Evolutionary conservation across 108 stramenopile genomes (phyloP), one percentile per base, ranked within the genome.

Genomic region (Skeletonema grethae): DNA sequence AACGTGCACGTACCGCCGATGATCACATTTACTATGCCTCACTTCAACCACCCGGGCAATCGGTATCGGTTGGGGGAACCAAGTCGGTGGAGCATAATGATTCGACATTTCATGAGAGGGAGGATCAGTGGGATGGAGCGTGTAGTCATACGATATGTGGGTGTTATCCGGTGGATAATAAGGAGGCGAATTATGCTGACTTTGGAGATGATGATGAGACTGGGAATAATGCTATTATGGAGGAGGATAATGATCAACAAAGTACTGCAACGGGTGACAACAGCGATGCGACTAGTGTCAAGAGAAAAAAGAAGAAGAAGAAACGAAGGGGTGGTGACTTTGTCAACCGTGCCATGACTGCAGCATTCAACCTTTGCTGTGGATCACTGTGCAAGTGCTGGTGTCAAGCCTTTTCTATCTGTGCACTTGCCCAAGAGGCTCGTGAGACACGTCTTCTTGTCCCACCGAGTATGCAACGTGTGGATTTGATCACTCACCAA

Each of bases 381-480:
- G 94, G 94, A 9, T 43, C 67, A 15, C 9, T 84, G 0, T 95
- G 94, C 78, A 86, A 82, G 60, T 89, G 87, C 63, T 95, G 94
- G 94, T 90, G 79, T 67, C 94, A 95, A 61, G 84, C 86, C 56
- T 74, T 90, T 46, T 89, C 88, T 11, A 82, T 92, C 38, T 95
- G 94, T 63, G 88, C 94, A 1, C 64, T 95, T 67, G 94, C 94
- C 5, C 94, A 95, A 72, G 94, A 95, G 74, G 94, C 90, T 12
- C 70, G 94, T 28, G 94, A 95, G 79, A 85, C 89, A 16, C 78
- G 91, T 13, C 73, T 92, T 15, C 48, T 95, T 48, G 61, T 95
- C 1, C 94, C 90, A 4, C 89, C 94, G 5, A 80, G 82, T 60
- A 84, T 84, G 76, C 94, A 92, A 66, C 83, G 91, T 10, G 66